Evolutionary conservation across 345 rosid genomes (phyloP).

Genomic region (Eucalyptus erythrocorys): DNA sequence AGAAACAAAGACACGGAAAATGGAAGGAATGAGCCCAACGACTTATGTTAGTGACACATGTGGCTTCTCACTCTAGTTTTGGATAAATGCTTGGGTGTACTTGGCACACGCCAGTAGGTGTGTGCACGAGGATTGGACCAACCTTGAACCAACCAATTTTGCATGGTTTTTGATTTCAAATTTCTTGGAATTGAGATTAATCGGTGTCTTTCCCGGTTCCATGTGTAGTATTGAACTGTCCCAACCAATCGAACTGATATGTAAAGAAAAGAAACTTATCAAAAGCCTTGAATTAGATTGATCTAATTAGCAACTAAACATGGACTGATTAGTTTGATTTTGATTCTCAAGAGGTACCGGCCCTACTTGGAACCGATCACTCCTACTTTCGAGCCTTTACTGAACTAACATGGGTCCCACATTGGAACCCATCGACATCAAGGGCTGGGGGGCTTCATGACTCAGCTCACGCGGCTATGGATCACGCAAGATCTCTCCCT

Average conservation of each 20-base stretch:
- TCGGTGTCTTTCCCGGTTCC: fast-evolving
- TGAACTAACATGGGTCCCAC: neutral
- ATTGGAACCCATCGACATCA: neutral
- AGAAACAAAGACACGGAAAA: too few relatives aligned
- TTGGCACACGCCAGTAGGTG: fast-evolving
- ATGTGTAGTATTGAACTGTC: fast-evolving
- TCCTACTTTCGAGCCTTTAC: fast-evolving
- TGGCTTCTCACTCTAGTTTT: too few relatives aligned
- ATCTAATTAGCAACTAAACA: fast-evolving
- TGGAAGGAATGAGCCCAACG: fast-evolving
- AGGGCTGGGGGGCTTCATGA: neutral
- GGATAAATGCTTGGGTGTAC: neutral
- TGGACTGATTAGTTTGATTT: fast-evolving
- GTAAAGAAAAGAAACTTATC: neutral
- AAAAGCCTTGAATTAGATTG: too few relatives aligned
- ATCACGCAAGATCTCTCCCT: neutral
- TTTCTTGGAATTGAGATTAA: fast-evolving
- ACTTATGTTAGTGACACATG: fast-evolving
- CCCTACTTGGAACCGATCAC: fast-evolving
- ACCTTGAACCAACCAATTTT: fast-evolving
- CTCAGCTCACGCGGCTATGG: neutral
- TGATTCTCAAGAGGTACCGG: fast-evolving
- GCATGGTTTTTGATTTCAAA: fast-evolving
- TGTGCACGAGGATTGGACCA: fast-evolving
- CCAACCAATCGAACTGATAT: fast-evolving